A percentile compares a stretch with the other conserved stretches of the same genome.
These are phyloP conservation scores for Pleurotus sapidus DNA, from an alignment of 768 basidiomycete genomes.

Conservation along the genomic window DNA sequence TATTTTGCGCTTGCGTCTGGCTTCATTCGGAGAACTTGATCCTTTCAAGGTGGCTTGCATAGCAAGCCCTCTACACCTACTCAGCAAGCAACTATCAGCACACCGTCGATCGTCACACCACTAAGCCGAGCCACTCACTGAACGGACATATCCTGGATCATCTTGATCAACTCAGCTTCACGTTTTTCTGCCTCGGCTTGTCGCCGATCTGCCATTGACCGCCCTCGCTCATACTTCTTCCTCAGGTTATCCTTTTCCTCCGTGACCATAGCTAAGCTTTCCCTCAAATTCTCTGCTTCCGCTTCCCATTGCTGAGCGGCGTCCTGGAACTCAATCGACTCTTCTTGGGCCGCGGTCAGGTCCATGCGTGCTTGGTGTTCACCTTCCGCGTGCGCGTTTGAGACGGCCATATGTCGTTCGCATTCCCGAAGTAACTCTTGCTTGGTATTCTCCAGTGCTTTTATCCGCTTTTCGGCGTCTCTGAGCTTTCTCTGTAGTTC, in stretches of 20 bases:
- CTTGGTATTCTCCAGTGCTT: constrained; percentile 36
- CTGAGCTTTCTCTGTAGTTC: constrained; percentile 30
- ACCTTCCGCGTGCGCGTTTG: constrained; percentile 27
- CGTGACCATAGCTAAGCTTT: background rate
- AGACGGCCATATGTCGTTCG: constrained; percentile 33
- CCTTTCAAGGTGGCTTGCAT: background rate
- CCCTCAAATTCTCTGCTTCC: background rate
- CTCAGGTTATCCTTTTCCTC: background rate
- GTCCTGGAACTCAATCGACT: background rate
- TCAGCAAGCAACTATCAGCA: background rate
- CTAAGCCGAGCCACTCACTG: background rate
- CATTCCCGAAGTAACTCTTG: constrained; percentile 40
- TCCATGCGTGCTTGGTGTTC: constrained; percentile 23
- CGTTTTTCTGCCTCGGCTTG: background rate
- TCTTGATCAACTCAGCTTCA: background rate
- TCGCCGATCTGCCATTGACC: background rate
- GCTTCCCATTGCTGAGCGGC: background rate
- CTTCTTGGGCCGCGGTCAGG: background rate
- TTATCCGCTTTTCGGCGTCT: constrained; percentile 34
- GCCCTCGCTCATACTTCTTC: background rate
- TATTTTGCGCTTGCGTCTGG: background rate
- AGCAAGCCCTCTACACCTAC: no score
- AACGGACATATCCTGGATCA: background rate
- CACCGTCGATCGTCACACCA: background rate
- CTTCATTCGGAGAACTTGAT: background rate